A percentile compares a stretch with the other conserved stretches of the same genome.
phyloP scores from a whole-genome alignment of 2,329 filamentous ascomycete species.

The Ophidiomyces ophidiicola region DNA sequence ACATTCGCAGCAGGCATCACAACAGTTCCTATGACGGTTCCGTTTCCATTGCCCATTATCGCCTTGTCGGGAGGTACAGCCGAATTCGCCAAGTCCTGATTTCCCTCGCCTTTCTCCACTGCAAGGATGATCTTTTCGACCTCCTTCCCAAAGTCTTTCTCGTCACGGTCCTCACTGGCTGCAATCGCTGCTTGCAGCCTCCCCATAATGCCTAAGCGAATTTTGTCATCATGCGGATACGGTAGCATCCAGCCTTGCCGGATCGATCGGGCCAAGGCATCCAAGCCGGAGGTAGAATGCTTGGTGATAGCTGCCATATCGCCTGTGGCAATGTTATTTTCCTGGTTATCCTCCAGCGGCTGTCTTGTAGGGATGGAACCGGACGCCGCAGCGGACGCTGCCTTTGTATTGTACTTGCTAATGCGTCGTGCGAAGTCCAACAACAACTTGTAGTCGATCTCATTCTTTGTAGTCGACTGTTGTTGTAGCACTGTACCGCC shows the following conservation, averaged over 20 bases:
- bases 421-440: slow-evolving; percentile 37
- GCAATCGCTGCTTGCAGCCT: slow-evolving; percentile 33
- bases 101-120: slow-evolving; percentile 41
- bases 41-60: slow-evolving; percentile 24
- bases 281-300: slow-evolving; percentile 26
- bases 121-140: slow-evolving; percentile 39
- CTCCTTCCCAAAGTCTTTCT: slow-evolving; percentile 41
- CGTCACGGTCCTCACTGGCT: slow-evolving; percentile 39
- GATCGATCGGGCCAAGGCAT: slow-evolving; percentile 31
- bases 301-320: slow-evolving; percentile 2
- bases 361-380: slow-evolving; percentile 16
- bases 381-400: slow-evolving; percentile 32
- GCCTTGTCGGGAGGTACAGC: slow-evolving; percentile 3
- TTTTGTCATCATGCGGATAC: slow-evolving; percentile 35
- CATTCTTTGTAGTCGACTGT: slow-evolving; percentile 18
- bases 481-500: slow-evolving; percentile 3
- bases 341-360: slow-evolving; percentile 3
- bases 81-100: slow-evolving; percentile 16
- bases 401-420: slow-evolving; percentile 37
- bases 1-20: neutral
- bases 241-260: slow-evolving; percentile 33
- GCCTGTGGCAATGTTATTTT: neutral
- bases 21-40: neutral
- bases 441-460: slow-evolving; percentile 34
- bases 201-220: slow-evolving; percentile 36